Evolutionary conservation across 163 green algal species (phyloP).

Genomic region (Coccomyxa subellipsoidea): DNA sequence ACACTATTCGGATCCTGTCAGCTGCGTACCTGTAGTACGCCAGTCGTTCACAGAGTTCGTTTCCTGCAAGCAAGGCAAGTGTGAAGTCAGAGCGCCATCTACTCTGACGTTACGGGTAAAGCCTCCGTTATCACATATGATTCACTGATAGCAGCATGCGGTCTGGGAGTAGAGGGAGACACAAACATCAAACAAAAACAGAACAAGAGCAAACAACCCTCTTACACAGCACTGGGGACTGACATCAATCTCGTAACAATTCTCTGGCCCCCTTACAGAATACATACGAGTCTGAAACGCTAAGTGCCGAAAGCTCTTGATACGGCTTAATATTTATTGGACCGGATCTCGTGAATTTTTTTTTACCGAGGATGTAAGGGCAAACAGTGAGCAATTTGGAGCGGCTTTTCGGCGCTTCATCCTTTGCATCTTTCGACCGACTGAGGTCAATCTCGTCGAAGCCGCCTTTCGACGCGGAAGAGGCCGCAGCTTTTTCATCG

Average conservation of each 20-base stretch:
- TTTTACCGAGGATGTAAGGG: background rate
- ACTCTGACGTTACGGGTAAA: background rate
- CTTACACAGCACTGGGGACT: background rate
- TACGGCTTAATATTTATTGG: background rate
- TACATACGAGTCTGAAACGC: background rate
- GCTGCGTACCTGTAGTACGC: constrained; percentile 86
- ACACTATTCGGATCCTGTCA: no score
- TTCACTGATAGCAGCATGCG: background rate
- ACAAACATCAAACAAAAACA: background rate
- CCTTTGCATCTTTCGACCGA: background rate
- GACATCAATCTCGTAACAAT: no score
- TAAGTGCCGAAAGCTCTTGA: background rate
- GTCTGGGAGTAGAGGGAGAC: background rate
- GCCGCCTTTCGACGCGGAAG: background rate
- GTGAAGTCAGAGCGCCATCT: background rate
- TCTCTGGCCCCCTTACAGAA: no score
- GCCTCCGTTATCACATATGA: background rate
- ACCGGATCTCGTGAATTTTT: background rate
- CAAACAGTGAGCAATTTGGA: background rate
- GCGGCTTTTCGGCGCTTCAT: background rate
- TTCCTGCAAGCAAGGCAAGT: constrained; percentile 50
- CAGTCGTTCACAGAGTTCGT: constrained; percentile 96
- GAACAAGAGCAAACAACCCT: background rate
- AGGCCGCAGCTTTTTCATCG: background rate
- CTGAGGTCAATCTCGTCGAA: background rate